These are phyloP conservation scores for Ceratobasidium sp. DNA, from an alignment of 1,284 basidiomycete genomes.

Conservation along the genomic window DNA sequence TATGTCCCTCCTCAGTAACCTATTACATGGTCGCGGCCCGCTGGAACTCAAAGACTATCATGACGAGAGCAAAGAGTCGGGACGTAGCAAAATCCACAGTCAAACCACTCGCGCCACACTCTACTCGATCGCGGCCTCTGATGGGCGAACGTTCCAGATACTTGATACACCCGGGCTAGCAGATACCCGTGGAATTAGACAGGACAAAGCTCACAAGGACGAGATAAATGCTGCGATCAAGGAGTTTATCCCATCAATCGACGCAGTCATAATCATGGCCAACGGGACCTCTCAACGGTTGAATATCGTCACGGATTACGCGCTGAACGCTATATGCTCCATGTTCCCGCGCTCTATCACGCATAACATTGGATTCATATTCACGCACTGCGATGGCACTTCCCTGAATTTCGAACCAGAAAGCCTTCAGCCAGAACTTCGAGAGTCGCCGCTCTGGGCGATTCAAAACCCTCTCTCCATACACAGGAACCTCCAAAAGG, in stretches of 20 bases:
- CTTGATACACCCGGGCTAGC: constrained; percentile 47
- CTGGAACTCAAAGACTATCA: not conserved
- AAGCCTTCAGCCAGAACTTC: constrained; percentile 37
- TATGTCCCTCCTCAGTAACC: constrained; percentile 16
- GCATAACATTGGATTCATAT: constrained; percentile 48
- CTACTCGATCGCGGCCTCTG: not conserved
- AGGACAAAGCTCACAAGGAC: constrained; percentile 44
- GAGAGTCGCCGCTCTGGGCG: not conserved
- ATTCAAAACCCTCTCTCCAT: constrained; percentile 11
- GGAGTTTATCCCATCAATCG: not conserved
- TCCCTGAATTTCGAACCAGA: constrained; percentile 46
- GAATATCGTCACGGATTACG: constrained; percentile 4
- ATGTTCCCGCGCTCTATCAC: constrained; percentile 47
- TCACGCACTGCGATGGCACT: constrained; percentile 45
- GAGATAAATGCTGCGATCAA: constrained; percentile 37
- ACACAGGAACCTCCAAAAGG: not conserved
- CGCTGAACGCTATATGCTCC: constrained; percentile 43
- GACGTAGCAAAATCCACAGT: not conserved
- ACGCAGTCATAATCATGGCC: constrained; percentile 32
- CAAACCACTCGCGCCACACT: constrained; percentile 14
- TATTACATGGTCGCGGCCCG: constrained; percentile 7
- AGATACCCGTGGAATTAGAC: constrained; percentile 46
- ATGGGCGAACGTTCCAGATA: constrained; percentile 40
- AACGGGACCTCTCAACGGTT: constrained; percentile 24
- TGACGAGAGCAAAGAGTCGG: constrained; percentile 1